Percentiles rank a stretch among this genome's conserved stretches.
Evolutionary conservation across 495 filamentous ascomycete species (phyloP).

Genomic region (Penicillium psychrofluorescens): DNA sequence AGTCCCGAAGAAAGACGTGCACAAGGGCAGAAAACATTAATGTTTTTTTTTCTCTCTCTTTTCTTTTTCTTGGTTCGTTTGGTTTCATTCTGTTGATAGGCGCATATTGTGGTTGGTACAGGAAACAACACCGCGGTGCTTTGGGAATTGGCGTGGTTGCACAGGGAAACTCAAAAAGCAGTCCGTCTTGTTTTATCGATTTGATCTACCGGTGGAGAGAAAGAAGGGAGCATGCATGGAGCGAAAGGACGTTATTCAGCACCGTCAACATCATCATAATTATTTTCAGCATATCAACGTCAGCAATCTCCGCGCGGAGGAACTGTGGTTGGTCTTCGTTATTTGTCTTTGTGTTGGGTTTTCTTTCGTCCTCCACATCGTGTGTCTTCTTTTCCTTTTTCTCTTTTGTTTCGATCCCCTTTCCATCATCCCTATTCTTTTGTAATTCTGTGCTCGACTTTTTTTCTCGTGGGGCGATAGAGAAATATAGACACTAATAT

Average conservation of each 20-base stretch:
- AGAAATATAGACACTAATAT: slow-evolving; percentile 20
- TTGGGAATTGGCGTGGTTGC: slow-evolving; percentile 17
- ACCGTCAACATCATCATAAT: slow-evolving; percentile 15
- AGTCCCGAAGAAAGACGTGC: slow-evolving; percentile 22
- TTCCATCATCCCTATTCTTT: slow-evolving; percentile 12
- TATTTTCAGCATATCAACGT: too few species aligned
- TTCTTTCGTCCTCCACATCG: slow-evolving; percentile 13
- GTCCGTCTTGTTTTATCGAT: neutral
- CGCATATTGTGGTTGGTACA: slow-evolving; percentile 13
- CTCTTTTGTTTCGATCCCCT: slow-evolving; percentile 1
- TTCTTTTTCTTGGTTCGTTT: slow-evolving; percentile 4
- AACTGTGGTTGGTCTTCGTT: slow-evolving; percentile 1
- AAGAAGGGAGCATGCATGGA: slow-evolving; percentile 10
- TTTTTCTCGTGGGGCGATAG: slow-evolving; percentile 2
- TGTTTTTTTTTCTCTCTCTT: slow-evolving; percentile 6
- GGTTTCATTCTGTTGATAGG: slow-evolving; percentile 20
- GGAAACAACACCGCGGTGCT: slow-evolving; percentile 12
- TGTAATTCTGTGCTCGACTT: slow-evolving; percentile 1
- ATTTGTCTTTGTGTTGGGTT: slow-evolving; percentile 10
- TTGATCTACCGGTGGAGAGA: slow-evolving; percentile 10
- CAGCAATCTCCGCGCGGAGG: too few species aligned
- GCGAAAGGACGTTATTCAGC: slow-evolving; percentile 10
- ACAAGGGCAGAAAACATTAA: slow-evolving; percentile 27
- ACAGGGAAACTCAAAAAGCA: slow-evolving; percentile 17
- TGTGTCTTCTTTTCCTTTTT: neutral